phyloP scores from a whole-genome alignment of 2,329 filamentous ascomycete genomes.

The Ophiostoma himal-ulmi region DNA sequence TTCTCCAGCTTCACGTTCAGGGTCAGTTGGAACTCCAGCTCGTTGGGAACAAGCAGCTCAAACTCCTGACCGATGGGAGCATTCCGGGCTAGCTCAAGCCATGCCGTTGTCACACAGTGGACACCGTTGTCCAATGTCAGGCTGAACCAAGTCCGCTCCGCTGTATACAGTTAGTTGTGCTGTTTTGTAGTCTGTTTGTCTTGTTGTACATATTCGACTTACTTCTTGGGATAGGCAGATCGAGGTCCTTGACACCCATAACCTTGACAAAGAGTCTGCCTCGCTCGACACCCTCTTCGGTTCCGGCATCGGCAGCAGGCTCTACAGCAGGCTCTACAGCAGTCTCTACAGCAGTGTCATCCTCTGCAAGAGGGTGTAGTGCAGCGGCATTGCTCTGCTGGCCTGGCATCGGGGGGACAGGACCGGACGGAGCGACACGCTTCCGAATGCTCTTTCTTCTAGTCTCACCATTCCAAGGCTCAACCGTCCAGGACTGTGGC shows the following conservation, averaged over 20 bases:
- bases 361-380: slow-evolving; percentile 62
- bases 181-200: slow-evolving; percentile 7
- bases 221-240: slow-evolving; percentile 86
- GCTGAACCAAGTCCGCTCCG: slow-evolving; percentile 88
- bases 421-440: slow-evolving; percentile 48
- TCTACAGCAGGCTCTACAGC: slow-evolving; percentile 42
- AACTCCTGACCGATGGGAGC: slow-evolving; percentile 98
- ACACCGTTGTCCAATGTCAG: slow-evolving; percentile 96
- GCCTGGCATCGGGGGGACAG: slow-evolving; percentile 77
- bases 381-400: slow-evolving; percentile 72
- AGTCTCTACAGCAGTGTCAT: slow-evolving; percentile 42
- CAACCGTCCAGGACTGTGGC: slow-evolving; percentile 89
- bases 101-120: slow-evolving; percentile 94
- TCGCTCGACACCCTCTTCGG: slow-evolving; percentile 76
- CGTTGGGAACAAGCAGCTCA: slow-evolving; percentile 91
- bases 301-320: slow-evolving; percentile 45
- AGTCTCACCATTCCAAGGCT: slow-evolving; percentile 86
- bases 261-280: slow-evolving; percentile 96
- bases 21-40: slow-evolving; percentile 97
- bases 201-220: slow-evolving; percentile 38
- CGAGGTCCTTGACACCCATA: slow-evolving; percentile 93
- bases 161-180: slow-evolving; percentile 45
- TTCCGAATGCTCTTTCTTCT: slow-evolving; percentile 62
- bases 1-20: slow-evolving; percentile 91
- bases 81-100: slow-evolving; percentile 84